These are phyloP conservation scores for Chlamydomonas urium DNA, from an alignment of 139 green algal genomes.

Conservation along the genomic window DNA sequence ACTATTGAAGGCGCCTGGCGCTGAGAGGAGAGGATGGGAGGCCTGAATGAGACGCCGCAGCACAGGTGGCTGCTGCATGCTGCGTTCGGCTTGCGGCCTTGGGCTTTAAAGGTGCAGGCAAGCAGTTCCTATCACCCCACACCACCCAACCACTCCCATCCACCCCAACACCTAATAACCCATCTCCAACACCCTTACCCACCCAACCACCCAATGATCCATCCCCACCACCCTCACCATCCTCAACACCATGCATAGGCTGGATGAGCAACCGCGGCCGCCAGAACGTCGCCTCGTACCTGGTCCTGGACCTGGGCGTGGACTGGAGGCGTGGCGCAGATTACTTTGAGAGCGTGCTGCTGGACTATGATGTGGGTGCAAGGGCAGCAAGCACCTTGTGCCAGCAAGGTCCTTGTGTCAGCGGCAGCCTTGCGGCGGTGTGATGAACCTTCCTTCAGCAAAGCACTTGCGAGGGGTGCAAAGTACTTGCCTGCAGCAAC, in stretches of 20 bases:
- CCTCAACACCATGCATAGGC: slow-evolving; percentile 38
- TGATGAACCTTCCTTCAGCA: neutral
- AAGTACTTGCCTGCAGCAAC: neutral
- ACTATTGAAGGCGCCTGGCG: too few relatives aligned
- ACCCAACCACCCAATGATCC: too few relatives aligned
- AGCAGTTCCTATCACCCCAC: too few relatives aligned
- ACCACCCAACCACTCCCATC: too few relatives aligned
- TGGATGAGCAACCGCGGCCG: slow-evolving; percentile 96
- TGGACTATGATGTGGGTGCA: slow-evolving; percentile 82
- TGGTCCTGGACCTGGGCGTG: slow-evolving; percentile 82
- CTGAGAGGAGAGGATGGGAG: too few relatives aligned
- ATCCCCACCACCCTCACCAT: too few relatives aligned
- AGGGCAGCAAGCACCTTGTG: neutral
- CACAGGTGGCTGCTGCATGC: too few relatives aligned
- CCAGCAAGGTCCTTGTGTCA: neutral
- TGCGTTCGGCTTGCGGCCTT: too few relatives aligned
- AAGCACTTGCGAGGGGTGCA: neutral
- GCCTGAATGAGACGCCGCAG: too few relatives aligned
- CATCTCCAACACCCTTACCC: too few relatives aligned
- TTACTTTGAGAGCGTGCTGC: slow-evolving; percentile 78
- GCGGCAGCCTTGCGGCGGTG: neutral
- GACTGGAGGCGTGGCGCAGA: slow-evolving; percentile 89
- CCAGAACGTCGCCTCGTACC: slow-evolving; percentile 89
- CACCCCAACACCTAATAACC: too few relatives aligned
- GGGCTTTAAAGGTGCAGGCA: too few relatives aligned